These are phyloP conservation scores for Neophaeococcomyces mojaviensis DNA, from an alignment of 2,329 filamentous ascomycete genomes.

Conservation along the genomic window DNA sequence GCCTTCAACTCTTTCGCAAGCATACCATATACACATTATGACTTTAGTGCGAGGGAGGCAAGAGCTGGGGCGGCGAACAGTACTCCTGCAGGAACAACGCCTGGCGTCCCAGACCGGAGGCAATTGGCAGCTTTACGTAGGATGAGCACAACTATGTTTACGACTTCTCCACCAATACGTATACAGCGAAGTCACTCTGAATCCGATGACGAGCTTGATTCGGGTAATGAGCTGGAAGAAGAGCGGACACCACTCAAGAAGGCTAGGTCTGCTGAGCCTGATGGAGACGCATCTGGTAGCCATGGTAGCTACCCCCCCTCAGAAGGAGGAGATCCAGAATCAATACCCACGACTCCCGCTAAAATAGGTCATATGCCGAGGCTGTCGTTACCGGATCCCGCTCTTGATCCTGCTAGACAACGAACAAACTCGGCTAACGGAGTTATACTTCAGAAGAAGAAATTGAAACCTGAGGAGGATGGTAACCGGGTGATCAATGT, in stretches of 20 bases:
- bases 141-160: constrained; percentile 23
- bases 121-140: constrained; percentile 16
- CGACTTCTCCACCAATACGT: constrained; percentile 30
- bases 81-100: background rate
- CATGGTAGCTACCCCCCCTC: constrained; percentile 60
- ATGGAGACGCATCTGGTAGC: constrained; percentile 36
- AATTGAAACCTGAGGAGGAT: background rate
- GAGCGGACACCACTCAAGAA: constrained; percentile 7
- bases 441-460: background rate
- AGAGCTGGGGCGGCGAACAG: background rate
- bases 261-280: constrained; percentile 26
- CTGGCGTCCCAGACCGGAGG: constrained; percentile 10
- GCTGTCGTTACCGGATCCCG: constrained; percentile 56
- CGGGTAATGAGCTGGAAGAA: background rate
- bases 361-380: constrained; percentile 35
- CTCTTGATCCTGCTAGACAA: constrained; percentile 38
- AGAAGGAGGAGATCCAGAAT: background rate
- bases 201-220: background rate
- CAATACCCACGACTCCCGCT: constrained; percentile 25
- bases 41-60: constrained; percentile 14
- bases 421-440: background rate
- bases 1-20: constrained; percentile 11
- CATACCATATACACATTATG: constrained; percentile 22
- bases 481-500: background rate
- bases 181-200: constrained; percentile 30